Conservation (phyloP, 768 basidiomycete genomes). For the Boletus barrowsii region DNA sequence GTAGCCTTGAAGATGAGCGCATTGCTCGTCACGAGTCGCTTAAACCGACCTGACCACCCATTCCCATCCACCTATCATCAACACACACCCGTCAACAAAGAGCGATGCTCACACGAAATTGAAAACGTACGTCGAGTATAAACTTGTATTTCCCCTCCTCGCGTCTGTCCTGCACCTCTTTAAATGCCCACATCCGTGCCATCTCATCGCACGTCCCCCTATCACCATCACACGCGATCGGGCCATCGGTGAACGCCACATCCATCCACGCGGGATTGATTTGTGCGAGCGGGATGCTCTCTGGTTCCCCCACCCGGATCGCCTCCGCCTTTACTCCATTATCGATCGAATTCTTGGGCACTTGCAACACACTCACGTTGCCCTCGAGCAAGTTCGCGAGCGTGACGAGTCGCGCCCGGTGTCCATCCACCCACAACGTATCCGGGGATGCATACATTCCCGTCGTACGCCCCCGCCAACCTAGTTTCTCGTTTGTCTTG, state of each 20-base stretch:
- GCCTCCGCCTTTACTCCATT: slow-evolving; percentile 23
- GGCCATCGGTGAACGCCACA: slow-evolving; percentile 50
- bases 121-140: slow-evolving; percentile 47
- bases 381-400: slow-evolving; percentile 40
- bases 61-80: slow-evolving; percentile 53
- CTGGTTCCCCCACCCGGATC: slow-evolving; percentile 36
- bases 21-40: slow-evolving; percentile 59
- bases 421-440: slow-evolving; percentile 48
- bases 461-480: slow-evolving; percentile 76
- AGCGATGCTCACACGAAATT: background rate
- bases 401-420: slow-evolving; percentile 48
- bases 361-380: slow-evolving; percentile 38
- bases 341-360: slow-evolving; percentile 11
- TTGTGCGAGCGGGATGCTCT: slow-evolving; percentile 33
- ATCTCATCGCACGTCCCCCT: slow-evolving; percentile 40
- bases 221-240: slow-evolving; percentile 38
- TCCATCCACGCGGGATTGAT: slow-evolving; percentile 60
- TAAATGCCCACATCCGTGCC: slow-evolving; percentile 48
- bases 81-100: background rate
- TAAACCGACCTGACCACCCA: slow-evolving; percentile 71
- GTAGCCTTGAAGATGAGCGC: slow-evolving; percentile 67
- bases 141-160: slow-evolving; percentile 62
- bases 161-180: slow-evolving; percentile 38
- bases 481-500: slow-evolving; percentile 57
- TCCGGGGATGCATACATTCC: slow-evolving; percentile 45